These are phyloP conservation scores for Begonia fuchsioides DNA, from an alignment of 306 rosid genomes.

Conservation along the genomic window DNA sequence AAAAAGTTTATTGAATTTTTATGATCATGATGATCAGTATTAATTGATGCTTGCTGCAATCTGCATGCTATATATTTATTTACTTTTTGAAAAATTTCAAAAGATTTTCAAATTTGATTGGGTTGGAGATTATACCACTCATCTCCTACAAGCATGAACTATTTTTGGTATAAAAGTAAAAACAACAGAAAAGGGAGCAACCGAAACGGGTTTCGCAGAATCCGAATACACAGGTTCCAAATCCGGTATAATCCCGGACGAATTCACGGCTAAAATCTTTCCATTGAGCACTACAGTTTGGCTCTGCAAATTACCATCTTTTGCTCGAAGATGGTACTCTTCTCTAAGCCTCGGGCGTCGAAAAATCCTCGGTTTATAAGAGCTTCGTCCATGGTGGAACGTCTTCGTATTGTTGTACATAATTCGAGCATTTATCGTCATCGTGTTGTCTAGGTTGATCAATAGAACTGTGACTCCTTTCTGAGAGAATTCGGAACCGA, in stretches of 20 bases:
- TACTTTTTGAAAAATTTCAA: too few species aligned
- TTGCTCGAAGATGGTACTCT: slow-evolving; percentile 64
- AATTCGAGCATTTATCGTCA: slow-evolving; percentile 24
- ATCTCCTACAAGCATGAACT: slow-evolving; percentile 31
- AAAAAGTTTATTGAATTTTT: too few species aligned
- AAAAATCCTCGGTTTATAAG: slow-evolving; percentile 6
- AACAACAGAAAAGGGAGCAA: slow-evolving; percentile 63
- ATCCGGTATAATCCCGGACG: slow-evolving; percentile 59
- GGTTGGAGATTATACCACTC: too few species aligned
- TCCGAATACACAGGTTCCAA: slow-evolving; percentile 42
- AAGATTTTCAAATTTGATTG: too few species aligned
- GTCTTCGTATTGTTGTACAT: slow-evolving; percentile 15
- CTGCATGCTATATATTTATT: too few species aligned
- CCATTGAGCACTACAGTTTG: slow-evolving; percentile 72
- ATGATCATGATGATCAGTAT: too few species aligned
- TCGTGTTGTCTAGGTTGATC: slow-evolving; percentile 47
- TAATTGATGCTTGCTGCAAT: too few species aligned
- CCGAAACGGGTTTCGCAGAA: slow-evolving; percentile 39
- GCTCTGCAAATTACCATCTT: slow-evolving; percentile 57
- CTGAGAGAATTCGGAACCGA: slow-evolving; percentile 25
- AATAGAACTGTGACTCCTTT: slow-evolving; percentile 64
- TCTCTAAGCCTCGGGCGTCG: slow-evolving; percentile 26
- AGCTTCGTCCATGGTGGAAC: slow-evolving; percentile 16
- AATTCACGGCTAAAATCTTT: slow-evolving; percentile 33
- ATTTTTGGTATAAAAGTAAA: slow-evolving; percentile 68